phyloP scores from a whole-genome alignment of 2,329 filamentous ascomycete species.

The Arthrobotrys iridis region DNA sequence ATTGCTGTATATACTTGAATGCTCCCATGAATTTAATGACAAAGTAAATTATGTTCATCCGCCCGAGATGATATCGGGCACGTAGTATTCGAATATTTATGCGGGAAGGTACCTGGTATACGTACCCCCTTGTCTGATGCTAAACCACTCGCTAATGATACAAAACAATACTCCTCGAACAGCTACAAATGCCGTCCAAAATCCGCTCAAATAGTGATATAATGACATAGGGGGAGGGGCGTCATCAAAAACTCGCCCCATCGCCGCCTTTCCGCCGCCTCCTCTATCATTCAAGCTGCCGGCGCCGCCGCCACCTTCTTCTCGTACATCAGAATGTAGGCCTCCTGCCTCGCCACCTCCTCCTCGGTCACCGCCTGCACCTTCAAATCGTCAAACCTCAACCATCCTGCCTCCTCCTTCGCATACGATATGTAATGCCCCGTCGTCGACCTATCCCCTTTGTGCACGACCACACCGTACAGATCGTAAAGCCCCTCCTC shows the following conservation, averaged over 20 bases:
- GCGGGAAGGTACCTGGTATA: not conserved
- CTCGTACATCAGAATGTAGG: slow-evolving; percentile 52
- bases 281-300: not conserved
- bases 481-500: slow-evolving; percentile 28
- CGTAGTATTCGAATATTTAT: slow-evolving; percentile 10
- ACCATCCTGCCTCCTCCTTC: slow-evolving; percentile 34
- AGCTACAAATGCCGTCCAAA: not conserved
- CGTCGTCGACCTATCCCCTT: slow-evolving; percentile 37
- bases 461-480: slow-evolving; percentile 38
- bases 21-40: too few species aligned
- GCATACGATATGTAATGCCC: slow-evolving; percentile 47
- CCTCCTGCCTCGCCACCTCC: slow-evolving; percentile 39
- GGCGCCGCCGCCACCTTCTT: slow-evolving; percentile 5
- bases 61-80: not conserved
- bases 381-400: slow-evolving; percentile 48
- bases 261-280: slow-evolving; percentile 11
- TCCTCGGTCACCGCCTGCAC: slow-evolving; percentile 30
- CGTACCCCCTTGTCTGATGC: not conserved
- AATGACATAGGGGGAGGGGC: not conserved
- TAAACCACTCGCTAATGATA: slow-evolving; percentile 34
- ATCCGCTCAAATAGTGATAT: not conserved
- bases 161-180: not conserved
- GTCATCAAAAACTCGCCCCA: not conserved
- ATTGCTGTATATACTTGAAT: too few species aligned
- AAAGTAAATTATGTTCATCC: not conserved